Evolutionary conservation across 2,329 filamentous ascomycete genomes (phyloP).

Genomic region (Paracamarosporium sp.): DNA sequence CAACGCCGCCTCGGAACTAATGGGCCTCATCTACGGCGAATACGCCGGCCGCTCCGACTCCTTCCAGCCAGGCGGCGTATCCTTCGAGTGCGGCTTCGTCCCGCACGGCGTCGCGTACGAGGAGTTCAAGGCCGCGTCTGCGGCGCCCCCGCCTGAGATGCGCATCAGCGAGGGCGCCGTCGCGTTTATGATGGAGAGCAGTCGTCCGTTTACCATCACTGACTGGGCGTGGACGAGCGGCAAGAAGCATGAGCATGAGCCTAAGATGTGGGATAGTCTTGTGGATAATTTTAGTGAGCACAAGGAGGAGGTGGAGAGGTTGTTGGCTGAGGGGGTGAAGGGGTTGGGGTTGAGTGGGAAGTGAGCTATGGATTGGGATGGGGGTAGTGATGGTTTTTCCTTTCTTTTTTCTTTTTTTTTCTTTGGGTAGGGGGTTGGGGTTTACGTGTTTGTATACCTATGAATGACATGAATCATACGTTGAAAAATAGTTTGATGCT

Average conservation of each 20-base stretch:
- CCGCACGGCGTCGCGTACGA: slow-evolving; percentile 68
- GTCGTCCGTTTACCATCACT: slow-evolving; percentile 43
- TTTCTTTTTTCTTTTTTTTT: too few species aligned
- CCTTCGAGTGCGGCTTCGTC: slow-evolving; percentile 74
- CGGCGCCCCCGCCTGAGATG: slow-evolving; percentile 50
- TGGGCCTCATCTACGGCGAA: slow-evolving; percentile 67
- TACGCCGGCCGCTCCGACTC: slow-evolving; percentile 60
- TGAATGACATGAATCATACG: too few species aligned
- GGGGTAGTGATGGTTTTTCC: too few species aligned
- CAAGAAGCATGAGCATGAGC: slow-evolving; percentile 56
- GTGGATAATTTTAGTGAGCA: slow-evolving; percentile 61
- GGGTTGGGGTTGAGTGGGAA: slow-evolving; percentile 16
- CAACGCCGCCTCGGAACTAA: slow-evolving; percentile 71
- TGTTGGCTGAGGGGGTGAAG: slow-evolving; percentile 46
- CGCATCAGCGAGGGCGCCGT: slow-evolving; percentile 60
- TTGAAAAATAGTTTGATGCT: too few species aligned
- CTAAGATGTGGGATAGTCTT: slow-evolving; percentile 59
- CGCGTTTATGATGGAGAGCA: slow-evolving; percentile 70
- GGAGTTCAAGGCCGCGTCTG: slow-evolving; percentile 62
- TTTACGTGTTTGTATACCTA: too few species aligned
- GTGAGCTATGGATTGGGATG: too few species aligned
- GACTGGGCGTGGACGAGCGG: slow-evolving; percentile 44
- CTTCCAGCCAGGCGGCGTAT: slow-evolving; percentile 67
- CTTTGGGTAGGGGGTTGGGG: too few species aligned
- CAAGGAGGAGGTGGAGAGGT: slow-evolving; percentile 55